Evolutionary conservation across 202 grass and related monocot species (phyloP).

Genomic region (Carex arenaria): DNA sequence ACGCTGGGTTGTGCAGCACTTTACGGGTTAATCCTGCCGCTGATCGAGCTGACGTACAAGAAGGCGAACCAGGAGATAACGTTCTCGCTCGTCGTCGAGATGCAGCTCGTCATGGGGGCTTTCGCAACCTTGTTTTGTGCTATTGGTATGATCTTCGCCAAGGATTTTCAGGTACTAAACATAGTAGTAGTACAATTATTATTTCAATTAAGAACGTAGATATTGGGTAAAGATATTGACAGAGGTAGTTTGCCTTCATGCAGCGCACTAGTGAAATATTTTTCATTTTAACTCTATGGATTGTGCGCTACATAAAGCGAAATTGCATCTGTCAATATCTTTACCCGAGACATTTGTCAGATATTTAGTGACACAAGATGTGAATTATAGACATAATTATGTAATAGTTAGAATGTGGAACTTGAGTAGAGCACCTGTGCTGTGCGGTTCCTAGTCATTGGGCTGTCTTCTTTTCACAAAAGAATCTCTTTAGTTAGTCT

Average conservation of each 20-base stretch:
- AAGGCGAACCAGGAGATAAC: slow-evolving; percentile 50
- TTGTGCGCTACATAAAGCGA: too few relatives aligned
- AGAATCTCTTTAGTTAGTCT: neutral
- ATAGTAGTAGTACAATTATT: neutral
- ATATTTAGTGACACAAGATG: neutral
- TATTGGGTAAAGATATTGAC: too few relatives aligned
- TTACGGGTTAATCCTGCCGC: slow-evolving; percentile 75
- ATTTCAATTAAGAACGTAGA: too few relatives aligned
- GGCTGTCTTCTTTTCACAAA: neutral
- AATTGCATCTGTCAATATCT: too few relatives aligned
- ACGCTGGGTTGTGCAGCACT: slow-evolving; percentile 64
- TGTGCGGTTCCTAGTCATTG: neutral
- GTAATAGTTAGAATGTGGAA: neutral
- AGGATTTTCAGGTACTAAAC: slow-evolving; percentile 60
- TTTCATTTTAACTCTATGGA: too few relatives aligned
- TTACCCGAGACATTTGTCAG: neutral
- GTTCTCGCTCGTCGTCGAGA: slow-evolving; percentile 81
- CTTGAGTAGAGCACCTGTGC: neutral
- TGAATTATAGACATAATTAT: neutral
- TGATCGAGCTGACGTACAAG: slow-evolving; percentile 64
- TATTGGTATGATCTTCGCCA: slow-evolving; percentile 54
- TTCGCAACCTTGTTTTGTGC: slow-evolving; percentile 68
- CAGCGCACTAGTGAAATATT: too few relatives aligned
- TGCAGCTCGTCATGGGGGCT: slow-evolving; percentile 81
- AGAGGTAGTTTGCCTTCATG: too few relatives aligned